A percentile compares a stretch with the other conserved stretches of the same genome.
Evolutionary conservation across 1,284 basidiomycete genomes (phyloP).

Genomic region (Phenoliferia sp.): DNA sequence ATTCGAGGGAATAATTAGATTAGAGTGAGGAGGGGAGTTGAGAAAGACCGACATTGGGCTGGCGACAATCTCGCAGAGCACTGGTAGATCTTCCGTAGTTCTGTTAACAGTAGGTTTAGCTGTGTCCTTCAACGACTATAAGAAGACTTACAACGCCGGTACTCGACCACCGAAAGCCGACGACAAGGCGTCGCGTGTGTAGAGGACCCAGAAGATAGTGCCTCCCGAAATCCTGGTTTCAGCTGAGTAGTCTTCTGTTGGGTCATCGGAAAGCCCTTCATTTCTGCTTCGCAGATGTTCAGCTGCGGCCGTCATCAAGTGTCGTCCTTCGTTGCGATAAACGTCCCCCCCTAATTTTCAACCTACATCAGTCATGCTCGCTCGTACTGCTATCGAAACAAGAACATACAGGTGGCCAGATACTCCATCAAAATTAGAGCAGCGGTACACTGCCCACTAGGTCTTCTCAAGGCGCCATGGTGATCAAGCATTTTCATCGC

Average conservation of each 20-base stretch:
- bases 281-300: conserved; percentile 25
- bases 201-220: conserved; percentile 27
- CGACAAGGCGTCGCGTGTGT: conserved; percentile 23
- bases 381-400: background rate
- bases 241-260: conserved; percentile 7
- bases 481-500: conserved; percentile 18
- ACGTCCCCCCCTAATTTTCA: conserved; percentile 12
- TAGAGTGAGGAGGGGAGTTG: too few relatives aligned
- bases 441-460: conserved; percentile 6
- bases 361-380: background rate
- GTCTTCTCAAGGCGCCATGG: conserved; percentile 11
- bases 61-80: conserved; percentile 21
- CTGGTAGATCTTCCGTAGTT: conserved; percentile 21
- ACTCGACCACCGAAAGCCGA: conserved; percentile 8
- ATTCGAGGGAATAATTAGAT: too few relatives aligned
- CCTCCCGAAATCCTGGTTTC: conserved; percentile 21
- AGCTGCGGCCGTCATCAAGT: conserved; percentile 12
- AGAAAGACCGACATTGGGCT: too few relatives aligned
- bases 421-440: conserved; percentile 23
- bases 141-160: conserved; percentile 9
- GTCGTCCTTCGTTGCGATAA: conserved; percentile 9
- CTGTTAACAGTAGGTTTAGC: background rate
- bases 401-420: conserved; percentile 18
- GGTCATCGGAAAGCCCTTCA: conserved; percentile 23
- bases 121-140: background rate